Evolutionary conservation across 805 yeast genomes (phyloP).

Genomic region (Starmera dryadoides): DNA sequence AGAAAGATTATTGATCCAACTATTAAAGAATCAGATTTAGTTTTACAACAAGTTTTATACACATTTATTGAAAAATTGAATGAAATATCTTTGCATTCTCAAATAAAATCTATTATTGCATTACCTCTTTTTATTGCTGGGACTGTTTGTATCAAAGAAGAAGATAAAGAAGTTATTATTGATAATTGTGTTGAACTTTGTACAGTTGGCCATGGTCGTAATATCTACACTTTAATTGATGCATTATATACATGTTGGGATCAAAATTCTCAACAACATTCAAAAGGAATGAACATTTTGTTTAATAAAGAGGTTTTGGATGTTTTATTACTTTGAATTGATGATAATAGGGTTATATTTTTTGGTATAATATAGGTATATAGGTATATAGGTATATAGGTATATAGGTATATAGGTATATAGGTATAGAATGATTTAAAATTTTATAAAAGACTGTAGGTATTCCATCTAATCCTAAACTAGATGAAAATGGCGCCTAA

Average conservation of each 20-base stretch:
- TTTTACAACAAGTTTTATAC: conserved; percentile 9
- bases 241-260: conserved; percentile 4
- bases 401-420: no score
- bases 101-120: conserved; percentile 6
- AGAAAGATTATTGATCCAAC: conserved; percentile 8
- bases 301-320: neutral
- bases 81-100: conserved; percentile 4
- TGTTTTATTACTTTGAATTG: neutral
- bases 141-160: conserved; percentile 2
- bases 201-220: conserved; percentile 8
- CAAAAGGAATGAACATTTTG: neutral
- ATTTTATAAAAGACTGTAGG: no score
- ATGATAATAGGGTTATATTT: no score
- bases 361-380: no score
- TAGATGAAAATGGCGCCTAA: no score
- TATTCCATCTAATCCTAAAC: no score
- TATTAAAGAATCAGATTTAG: conserved; percentile 2
- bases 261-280: neutral
- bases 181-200: conserved; percentile 7
- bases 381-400: no score
- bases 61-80: conserved; percentile 2
- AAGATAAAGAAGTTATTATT: conserved; percentile 6
- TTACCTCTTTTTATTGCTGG: conserved; percentile 16
- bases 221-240: conserved; percentile 8
- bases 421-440: no score